phyloP scores from a whole-genome alignment of 129 eudicot genomes.

The Rutidosis leptorrhynchoides region DNA sequence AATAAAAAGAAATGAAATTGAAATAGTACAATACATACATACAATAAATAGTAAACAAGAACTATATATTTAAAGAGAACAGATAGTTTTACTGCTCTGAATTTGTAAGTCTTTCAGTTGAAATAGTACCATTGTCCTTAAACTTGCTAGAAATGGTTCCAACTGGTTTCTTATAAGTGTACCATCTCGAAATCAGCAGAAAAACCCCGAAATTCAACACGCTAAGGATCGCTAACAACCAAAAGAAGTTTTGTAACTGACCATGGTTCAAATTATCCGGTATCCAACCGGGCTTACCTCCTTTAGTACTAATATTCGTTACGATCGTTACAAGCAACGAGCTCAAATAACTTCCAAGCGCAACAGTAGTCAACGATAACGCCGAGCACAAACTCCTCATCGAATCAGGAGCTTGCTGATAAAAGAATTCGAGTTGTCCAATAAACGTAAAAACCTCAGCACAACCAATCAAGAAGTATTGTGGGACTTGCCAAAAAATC shows the following conservation, averaged over 20 bases:
- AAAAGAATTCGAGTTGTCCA: constrained; percentile 59
- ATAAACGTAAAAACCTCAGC: constrained; percentile 62
- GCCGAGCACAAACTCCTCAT: constrained; percentile 70
- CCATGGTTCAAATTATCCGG: constrained; percentile 55
- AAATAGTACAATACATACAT: not conserved
- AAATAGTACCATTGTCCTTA: not conserved
- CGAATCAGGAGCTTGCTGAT: constrained; percentile 65
- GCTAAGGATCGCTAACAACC: constrained; percentile 50
- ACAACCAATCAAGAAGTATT: constrained; percentile 57
- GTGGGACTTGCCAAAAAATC: constrained; percentile 63
- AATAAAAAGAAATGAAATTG: not conserved
- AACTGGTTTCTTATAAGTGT: constrained; percentile 42
- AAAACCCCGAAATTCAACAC: constrained; percentile 43
- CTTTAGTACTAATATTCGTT: constrained; percentile 38
- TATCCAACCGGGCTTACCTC: constrained; percentile 58
- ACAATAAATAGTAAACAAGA: not conserved
- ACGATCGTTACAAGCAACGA: constrained; percentile 53
- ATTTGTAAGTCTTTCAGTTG: constrained; percentile 19
- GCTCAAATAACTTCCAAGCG: constrained; percentile 54
- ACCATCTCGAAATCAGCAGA: constrained; percentile 42
- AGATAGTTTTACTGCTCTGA: constrained; percentile 12
- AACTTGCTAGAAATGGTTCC: constrained; percentile 29
- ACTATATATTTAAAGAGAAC: not conserved
- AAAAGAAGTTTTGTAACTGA: constrained; percentile 44
- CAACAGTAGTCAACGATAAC: constrained; percentile 44